Base-by-base conservation (phyloP, 1,284 basidiomycete species). In the Coriolopsis trogii region DNA sequence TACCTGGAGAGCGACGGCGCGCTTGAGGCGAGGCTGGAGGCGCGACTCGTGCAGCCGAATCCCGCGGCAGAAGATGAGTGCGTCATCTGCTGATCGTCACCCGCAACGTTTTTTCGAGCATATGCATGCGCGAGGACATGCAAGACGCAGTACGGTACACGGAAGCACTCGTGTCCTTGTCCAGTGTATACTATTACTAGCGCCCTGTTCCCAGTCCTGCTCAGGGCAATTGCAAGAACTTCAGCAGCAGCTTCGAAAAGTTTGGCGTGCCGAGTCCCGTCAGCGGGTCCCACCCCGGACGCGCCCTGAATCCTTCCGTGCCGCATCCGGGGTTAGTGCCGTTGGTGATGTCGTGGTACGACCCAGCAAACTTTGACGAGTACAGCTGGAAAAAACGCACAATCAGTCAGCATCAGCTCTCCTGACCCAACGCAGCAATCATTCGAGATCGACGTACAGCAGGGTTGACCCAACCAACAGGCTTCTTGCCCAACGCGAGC, bases 401-500 rank as follows among this genome's bases (percentile, higher is more conserved):
- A 46, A 56, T 58, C 67, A 69, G 52, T 68, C 48, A 53, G 58
- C 54, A 55, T 64, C 67, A 3, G 3, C n/a, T 24, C 10, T 13
- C 16, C 25, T 49, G 10, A 69, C 3, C n/a, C n/a, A n/a, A n/a
- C n/a, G n/a, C n/a, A n/a, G n/a, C n/a, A 3, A 18, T 10, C 15
- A 34, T n/a, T 6, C 25, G 12, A 25, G 13, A 10, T 24, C 3
- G 13, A 50, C 58, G 23, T 42, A 64, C 62, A 3, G 59, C 55
- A 26, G 81, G 84, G 62, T 87, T 86, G 49, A 86, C 69, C 67
- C 85, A 86, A 0, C 83, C 84, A 6, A 85, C 69, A 12, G 78
- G 46, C 12, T 69, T 53, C 55, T 74, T 74, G 0, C 76, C 73
- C 2, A 67, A 63, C 6, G 64, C 66, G 16, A 81, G 61, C n/a